Evolutionary conservation across 495 filamentous ascomycete genomes (phyloP).

Genomic region (Thermothielavioides terrestris): DNA sequence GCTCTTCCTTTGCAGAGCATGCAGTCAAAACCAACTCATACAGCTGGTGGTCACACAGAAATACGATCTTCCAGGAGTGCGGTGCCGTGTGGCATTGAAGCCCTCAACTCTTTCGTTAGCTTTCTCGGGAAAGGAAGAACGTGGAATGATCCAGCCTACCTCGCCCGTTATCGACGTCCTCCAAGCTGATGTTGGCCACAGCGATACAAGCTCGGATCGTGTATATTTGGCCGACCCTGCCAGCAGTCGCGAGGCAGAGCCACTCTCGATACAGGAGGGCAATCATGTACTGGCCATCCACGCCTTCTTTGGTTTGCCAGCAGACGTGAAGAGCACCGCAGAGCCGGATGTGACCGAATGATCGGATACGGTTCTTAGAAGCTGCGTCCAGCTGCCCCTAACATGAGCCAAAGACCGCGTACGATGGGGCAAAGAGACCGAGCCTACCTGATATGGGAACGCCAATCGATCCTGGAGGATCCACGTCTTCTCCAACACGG

Average conservation of each 20-base stretch:
- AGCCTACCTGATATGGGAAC: constrained; percentile 57
- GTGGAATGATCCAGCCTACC: constrained; percentile 41
- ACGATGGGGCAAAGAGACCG: neutral
- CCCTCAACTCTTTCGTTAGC: constrained; percentile 42
- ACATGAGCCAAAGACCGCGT: neutral
- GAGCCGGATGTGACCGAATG: constrained; percentile 71
- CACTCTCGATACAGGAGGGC: constrained; percentile 79
- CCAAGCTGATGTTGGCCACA: constrained; percentile 60
- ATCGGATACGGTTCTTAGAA: constrained; percentile 52
- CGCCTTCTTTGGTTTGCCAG: constrained; percentile 59
- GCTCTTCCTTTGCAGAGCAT: constrained; percentile 73
- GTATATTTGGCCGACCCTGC: constrained; percentile 53
- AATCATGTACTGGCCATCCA: constrained; percentile 74
- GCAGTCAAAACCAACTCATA: constrained; percentile 86
- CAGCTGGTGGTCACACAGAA: constrained; percentile 64
- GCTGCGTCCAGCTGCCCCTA: constrained; percentile 34
- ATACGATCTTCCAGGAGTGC: constrained; percentile 90
- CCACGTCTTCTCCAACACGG: constrained; percentile 62
- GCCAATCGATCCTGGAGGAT: constrained; percentile 67
- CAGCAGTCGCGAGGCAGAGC: constrained; percentile 63
- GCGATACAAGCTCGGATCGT: constrained; percentile 67
- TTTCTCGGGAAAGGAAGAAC: neutral
- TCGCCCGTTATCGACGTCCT: constrained; percentile 71
- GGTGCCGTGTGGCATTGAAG: constrained; percentile 76
- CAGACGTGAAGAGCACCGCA: constrained; percentile 84